Base-by-base conservation (phyloP, 306 rosid species). In the Gastrolobium bilobum region DNA sequence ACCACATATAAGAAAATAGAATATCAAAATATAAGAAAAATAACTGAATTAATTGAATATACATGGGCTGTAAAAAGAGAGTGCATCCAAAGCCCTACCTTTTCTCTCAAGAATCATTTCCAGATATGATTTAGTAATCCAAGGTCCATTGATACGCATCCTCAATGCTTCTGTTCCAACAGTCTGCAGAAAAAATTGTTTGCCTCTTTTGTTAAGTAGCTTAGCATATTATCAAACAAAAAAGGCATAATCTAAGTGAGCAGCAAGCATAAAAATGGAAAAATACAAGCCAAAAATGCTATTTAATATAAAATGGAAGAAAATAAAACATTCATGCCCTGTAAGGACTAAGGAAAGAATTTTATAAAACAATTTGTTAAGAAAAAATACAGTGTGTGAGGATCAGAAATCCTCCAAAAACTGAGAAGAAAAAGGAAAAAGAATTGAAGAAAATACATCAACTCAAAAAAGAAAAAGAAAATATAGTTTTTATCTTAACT, bases 21-120 rank as follows among this genome's bases (percentile, higher is more conserved):
- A 79, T 42, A 64, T 39, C 57, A 26, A 53, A 52, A 29, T 39
- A 44, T 33, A 20, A 2, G 34, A 73, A 68, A 67, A 79, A 50
- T 37, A 82, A 77, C 38, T 62, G 13, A 37, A 75, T 74, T 48
- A 51, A 33, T 39, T 31, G 50, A 52, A 56, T 30, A 73, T 42
- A 61, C 60, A 66, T n/a, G 57, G 34, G 47, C 62, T 11, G 4
- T 10, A 61, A 33, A 47, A 57, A 2, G 43, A 73, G 68, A 47
- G 29, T 26, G 48, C 29, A 78, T 10, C 75, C 66, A 73, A 60
- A 56, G 46, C 68, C 86, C 73, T 35, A 91, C 99, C 98, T 91
- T 87, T 91, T 82, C 88, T 95, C 75, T 95, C 99, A 72, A 95
- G 96, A 90, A 93, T 95, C 98, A 95, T 86, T 85, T 95, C 99